phyloP scores from a whole-genome alignment of 768 basidiomycete species.

The Mycena crocata region DNA sequence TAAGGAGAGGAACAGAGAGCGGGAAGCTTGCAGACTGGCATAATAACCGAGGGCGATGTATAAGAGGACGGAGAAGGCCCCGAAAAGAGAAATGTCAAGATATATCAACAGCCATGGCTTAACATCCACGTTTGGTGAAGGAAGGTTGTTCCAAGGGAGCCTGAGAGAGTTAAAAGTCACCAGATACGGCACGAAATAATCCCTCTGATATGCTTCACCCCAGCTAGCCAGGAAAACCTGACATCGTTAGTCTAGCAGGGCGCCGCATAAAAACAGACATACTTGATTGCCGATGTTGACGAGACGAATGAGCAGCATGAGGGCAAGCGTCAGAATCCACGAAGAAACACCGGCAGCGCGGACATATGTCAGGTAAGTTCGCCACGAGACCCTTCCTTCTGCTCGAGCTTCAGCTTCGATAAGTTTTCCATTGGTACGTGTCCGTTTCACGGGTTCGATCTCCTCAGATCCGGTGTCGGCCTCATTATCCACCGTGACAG shows the following conservation, averaged over 20 bases:
- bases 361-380: constrained; percentile 74
- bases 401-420: constrained; percentile 72
- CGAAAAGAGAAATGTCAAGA: constrained; percentile 69
- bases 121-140: constrained; percentile 69
- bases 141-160: constrained; percentile 62
- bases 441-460: constrained; percentile 9
- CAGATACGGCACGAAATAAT: constrained; percentile 34
- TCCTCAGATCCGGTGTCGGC: constrained; percentile 40
- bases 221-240: constrained; percentile 76
- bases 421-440: constrained; percentile 58
- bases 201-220: constrained; percentile 72
- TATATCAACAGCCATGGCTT: constrained; percentile 76
- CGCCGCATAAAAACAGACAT: constrained; percentile 15
- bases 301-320: constrained; percentile 66
- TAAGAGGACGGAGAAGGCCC: constrained; percentile 63
- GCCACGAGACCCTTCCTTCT: constrained; percentile 71
- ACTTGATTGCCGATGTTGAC: constrained; percentile 73
- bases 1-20: constrained; percentile 67
- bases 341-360: constrained; percentile 66
- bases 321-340: constrained; percentile 64
- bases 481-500: constrained; percentile 48
- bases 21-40: constrained; percentile 74
- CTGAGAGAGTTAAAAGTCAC: constrained; percentile 31
- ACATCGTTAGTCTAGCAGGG: neutral
- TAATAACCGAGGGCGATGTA: constrained; percentile 76